phyloP scores from a whole-genome alignment of 73 alveolate genomes.

The Breviolum minutum region DNA sequence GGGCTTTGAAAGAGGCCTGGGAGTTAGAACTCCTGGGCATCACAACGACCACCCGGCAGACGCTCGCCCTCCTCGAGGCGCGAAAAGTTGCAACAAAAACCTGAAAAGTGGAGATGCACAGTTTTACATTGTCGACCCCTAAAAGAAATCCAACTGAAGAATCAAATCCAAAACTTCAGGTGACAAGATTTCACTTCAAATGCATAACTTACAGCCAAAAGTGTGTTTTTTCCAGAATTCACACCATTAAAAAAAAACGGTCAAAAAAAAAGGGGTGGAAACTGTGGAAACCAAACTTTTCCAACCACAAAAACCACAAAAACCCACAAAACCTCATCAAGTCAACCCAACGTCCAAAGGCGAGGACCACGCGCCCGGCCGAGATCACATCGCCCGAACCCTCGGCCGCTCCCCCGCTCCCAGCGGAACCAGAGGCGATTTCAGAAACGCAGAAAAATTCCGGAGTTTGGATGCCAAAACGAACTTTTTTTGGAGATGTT shows the following conservation, averaged over 20 bases:
- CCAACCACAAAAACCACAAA: background rate
- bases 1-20: conserved; percentile 92
- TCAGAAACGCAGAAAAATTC: background rate
- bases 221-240: too few relatives aligned
- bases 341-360: conserved; percentile 14
- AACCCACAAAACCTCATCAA: too few relatives aligned
- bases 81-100: background rate
- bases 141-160: too few relatives aligned
- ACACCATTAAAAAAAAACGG: too few relatives aligned
- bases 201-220: too few relatives aligned
- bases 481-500: background rate
- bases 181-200: background rate
- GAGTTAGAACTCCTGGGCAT: conserved; percentile 21
- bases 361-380: conserved; percentile 5
- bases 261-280: too few relatives aligned
- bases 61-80: background rate
- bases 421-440: conserved; percentile 60
- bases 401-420: conserved; percentile 18
- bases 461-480: background rate
- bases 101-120: too few relatives aligned
- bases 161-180: background rate
- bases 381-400: background rate
- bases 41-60: conserved; percentile 20
- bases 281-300: too few relatives aligned
- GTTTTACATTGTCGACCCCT: too few relatives aligned